These are phyloP conservation scores for Lathyrus aphaca DNA, from an alignment of 306 rosid species.

Conservation along the genomic window DNA sequence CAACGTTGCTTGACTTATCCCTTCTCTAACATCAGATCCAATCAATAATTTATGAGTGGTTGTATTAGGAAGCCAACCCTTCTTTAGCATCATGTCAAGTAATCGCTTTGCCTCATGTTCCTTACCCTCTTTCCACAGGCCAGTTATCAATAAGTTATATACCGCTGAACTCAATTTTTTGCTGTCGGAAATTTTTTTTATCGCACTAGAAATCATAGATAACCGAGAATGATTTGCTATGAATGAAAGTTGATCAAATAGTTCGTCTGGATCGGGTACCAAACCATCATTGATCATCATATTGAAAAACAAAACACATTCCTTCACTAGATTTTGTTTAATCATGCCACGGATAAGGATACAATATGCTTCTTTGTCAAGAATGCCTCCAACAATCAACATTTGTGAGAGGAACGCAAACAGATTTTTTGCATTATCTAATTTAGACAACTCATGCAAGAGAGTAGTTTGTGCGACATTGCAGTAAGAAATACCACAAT, in stretches of 20 bases:
- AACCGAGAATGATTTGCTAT: conserved; percentile 58
- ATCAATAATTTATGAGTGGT: conserved; percentile 74
- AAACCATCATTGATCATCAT: conserved; percentile 67
- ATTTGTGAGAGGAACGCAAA: conserved; percentile 58
- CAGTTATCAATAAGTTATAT: conserved; percentile 63
- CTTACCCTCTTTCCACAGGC: conserved; percentile 82
- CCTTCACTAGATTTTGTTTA: conserved; percentile 49
- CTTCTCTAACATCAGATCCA: conserved; percentile 58
- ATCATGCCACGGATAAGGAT: conserved; percentile 64
- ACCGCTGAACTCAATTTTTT: conserved; percentile 51
- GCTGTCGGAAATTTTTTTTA: conserved; percentile 45
- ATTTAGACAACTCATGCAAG: conserved; percentile 59
- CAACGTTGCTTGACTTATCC: conserved; percentile 29
- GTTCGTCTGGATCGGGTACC: conserved; percentile 62
- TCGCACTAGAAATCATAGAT: conserved; percentile 53
- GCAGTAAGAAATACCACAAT: conserved; percentile 57
- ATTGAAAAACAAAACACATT: conserved; percentile 61
- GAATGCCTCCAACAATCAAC: conserved; percentile 59
- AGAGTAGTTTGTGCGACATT: conserved; percentile 54
- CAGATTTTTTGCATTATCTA: conserved; percentile 46
- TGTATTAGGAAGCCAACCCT: conserved; percentile 86
- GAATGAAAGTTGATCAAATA: conserved; percentile 56
- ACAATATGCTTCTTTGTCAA: conserved; percentile 65
- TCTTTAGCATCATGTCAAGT: conserved; percentile 82
- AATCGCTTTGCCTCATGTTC: conserved; percentile 53